Evolutionary conservation across 225 moss, liverwort and hornwort genomes (phyloP), one percentile per base, ranked within the genome.

Genomic region (Bryum argenteum): DNA sequence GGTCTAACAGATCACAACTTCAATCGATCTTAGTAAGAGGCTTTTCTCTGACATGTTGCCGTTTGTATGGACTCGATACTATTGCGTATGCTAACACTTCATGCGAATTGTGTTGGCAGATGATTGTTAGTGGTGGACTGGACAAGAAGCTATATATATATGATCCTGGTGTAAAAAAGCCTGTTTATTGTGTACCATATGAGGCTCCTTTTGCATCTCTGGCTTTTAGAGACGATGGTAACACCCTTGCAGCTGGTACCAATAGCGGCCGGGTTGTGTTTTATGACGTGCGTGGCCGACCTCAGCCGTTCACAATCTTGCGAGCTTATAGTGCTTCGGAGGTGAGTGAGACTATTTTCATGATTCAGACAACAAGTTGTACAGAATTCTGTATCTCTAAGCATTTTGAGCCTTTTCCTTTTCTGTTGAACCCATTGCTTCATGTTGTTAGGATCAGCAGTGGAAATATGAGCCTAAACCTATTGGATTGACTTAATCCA

Each of bases 231-330:
- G 94, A 95, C 55, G 94, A 95, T 71, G 91, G 91, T 57, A 82
- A 78, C 73, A 91, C 90, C 52, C 60, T 95, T 68, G 94, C 94
- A 80, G 94, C 87, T 56, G 94, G 94, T 56, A 95, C 94, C 61
- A 95, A 91, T 74, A 95, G 91, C 70, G 94, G 94, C 19, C 89
- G 91, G 59, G 91, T 95, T 77, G 94, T 95, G 76, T 95, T 95
- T 65, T 95, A 91, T 78, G 94, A 95, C 65, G 82, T 95, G 22
- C 83, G 94, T 77, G 91, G 90, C 75, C 91, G 91, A 59, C 90
- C 91, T 12, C 94, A 95, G 79, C 94, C 94, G 21, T 91, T 95
- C 61, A 95, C 91, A 54, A 91, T 95, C 44, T 82, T 95, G 54
- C 86, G 90, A 71, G 94, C 94, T 56, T 95, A 85, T 26, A 85